A percentile compares a stretch with the other conserved stretches of the same genome.
Evolutionary conservation across 805 yeast genomes (phyloP).

Genomic region (Wickerhamiella sergipiensis): DNA sequence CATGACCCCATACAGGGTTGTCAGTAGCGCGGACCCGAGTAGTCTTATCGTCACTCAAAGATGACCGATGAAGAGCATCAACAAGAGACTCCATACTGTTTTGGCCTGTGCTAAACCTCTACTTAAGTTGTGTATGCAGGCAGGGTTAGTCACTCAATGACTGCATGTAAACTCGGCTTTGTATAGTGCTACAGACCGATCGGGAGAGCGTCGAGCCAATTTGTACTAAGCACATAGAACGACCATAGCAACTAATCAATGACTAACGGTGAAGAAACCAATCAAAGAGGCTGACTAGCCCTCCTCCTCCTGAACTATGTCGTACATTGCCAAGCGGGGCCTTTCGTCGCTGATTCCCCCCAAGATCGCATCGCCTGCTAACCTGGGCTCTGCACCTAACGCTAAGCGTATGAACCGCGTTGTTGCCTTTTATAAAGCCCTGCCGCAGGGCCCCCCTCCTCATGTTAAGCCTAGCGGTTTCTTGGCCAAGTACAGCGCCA

Average conservation of each 20-base stretch:
- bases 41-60: not conserved
- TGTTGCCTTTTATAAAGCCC: slow-evolving; percentile 86
- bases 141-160: not conserved
- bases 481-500: slow-evolving; percentile 52
- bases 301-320: slow-evolving; percentile 33
- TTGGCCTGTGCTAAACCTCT: too few relatives aligned
- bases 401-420: slow-evolving; percentile 95
- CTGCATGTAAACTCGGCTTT: not conserved
- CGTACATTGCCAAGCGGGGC: slow-evolving; percentile 80
- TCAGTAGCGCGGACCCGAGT: not conserved
- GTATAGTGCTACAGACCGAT: too few relatives aligned
- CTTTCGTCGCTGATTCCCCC: slow-evolving; percentile 96
- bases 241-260: not conserved
- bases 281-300: slow-evolving; percentile 1
- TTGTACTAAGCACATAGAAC: too few relatives aligned
- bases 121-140: too few relatives aligned
- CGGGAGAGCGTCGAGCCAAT: too few relatives aligned
- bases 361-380: slow-evolving; percentile 91
- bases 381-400: slow-evolving; percentile 88
- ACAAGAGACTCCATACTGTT: not conserved
- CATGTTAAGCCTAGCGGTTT: slow-evolving; percentile 42
- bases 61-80: not conserved
- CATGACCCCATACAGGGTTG: slow-evolving; percentile 19
- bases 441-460: slow-evolving; percentile 88
- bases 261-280: not conserved